Evolutionary conservation across 495 filamentous ascomycete species (phyloP), one percentile per base, ranked within the genome.

Genomic region (Aspergillus nidulans): DNA sequence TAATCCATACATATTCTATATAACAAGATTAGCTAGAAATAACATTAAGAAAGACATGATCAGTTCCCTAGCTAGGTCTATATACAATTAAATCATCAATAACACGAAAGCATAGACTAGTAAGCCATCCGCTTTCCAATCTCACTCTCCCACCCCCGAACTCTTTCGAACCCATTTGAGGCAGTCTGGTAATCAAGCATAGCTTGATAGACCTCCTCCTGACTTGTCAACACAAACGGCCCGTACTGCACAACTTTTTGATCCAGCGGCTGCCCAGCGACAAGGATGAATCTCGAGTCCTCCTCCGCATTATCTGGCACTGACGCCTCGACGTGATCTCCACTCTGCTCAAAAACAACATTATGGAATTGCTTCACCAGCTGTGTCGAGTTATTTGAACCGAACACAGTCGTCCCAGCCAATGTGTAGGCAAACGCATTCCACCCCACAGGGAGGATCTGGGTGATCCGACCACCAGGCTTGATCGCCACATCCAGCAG

Each of bases 211-310:
- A 98, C 90, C 66, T 94, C 84, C 61, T 96, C 90, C 63, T 90
- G 78, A 10, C 80, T 81, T 32, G 78, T 96, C 56, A 96, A 63
- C 13, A 98, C 94, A 67, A 98, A 98, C 2, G 92, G 92, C 0
- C 92, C 92, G 67, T 98, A 96, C 79, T 98, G 92, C 23, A 97
- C 89, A 19, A 98, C 86, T 49, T 88, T 85, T 70, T 98, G 92
- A 65, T 97, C 86, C 13, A 97, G 78, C 15, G 91, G 89, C 62
- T 90, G 81, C 1, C 92, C 92, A 0, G 92, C 89, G 32, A 96
- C 77, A 36, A 97, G 74, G 4, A 97, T 79, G 63, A 96, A 89
- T 28, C 85, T 77, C 1, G 80, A 77, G 47, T 82, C 80, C 55
- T 81, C 75, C 57, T 85, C 83, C 4, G 87, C 90, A 55, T 76